Conservation (phyloP, 495 filamentous ascomycete genomes). For the Neurospora discreta region DNA sequence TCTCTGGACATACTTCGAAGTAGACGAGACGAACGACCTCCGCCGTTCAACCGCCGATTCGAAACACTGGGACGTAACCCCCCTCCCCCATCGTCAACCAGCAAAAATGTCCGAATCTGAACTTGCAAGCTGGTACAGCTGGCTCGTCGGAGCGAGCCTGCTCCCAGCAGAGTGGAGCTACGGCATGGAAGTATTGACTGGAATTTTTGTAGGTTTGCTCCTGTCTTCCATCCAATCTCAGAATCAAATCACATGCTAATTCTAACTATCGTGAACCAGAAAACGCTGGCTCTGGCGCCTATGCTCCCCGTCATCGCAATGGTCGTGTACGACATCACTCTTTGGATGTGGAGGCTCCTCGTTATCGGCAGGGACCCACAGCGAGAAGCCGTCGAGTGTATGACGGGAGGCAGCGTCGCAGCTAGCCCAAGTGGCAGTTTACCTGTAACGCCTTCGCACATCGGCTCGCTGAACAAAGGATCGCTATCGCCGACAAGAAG, state of each 20-base stretch:
- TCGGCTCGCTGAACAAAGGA: neutral
- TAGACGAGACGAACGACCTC: neutral
- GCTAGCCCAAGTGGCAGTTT: neutral
- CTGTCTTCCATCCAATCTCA: neutral
- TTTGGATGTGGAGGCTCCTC: conserved; percentile 33
- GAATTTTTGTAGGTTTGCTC: conserved; percentile 15
- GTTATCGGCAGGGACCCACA: conserved; percentile 4
- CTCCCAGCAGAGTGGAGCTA: conserved; percentile 12
- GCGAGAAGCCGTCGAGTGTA: conserved; percentile 1
- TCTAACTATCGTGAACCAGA: conserved; percentile 1
- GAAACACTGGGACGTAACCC: neutral
- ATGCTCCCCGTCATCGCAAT: conserved; percentile 21
- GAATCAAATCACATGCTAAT: neutral
- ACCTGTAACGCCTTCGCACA: neutral
- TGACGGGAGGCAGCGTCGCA: conserved; percentile 3
- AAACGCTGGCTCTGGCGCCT: conserved; percentile 14
- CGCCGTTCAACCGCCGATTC: neutral
- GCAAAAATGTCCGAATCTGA: conserved; percentile 4
- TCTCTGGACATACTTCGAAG: neutral
- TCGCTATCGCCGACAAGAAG: neutral
- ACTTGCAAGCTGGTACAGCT: conserved; percentile 5
- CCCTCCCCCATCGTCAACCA: neutral
- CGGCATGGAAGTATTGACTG: conserved; percentile 11
- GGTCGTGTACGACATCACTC: conserved; percentile 31
- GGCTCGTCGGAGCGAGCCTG: conserved; percentile 13